Conservation (phyloP, 805 yeast species). For the Candida ponderosae region DNA sequence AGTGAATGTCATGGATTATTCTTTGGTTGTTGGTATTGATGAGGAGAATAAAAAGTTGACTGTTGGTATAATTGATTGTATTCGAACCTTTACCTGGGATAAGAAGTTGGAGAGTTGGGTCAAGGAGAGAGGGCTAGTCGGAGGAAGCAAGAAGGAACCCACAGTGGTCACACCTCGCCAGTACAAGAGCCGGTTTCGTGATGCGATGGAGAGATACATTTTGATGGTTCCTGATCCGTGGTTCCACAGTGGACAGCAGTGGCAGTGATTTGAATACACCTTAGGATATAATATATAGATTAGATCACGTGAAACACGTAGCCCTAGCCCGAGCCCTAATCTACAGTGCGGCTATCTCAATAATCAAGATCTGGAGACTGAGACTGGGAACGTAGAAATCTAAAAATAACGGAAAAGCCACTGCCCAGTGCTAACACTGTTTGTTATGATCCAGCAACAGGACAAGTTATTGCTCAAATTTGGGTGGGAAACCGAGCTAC, state of each 20-base stretch:
- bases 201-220: constrained; percentile 95
- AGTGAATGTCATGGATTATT: constrained; percentile 98
- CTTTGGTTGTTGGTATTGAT: constrained; percentile 90
- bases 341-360: too few species aligned
- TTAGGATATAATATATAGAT: too few species aligned
- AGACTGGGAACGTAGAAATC: too few species aligned
- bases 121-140: constrained; percentile 85
- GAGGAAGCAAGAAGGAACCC: constrained; percentile 85
- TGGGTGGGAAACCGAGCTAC: too few species aligned
- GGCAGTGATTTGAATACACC: too few species aligned
- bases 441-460: too few species aligned
- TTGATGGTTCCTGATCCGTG: constrained; percentile 83
- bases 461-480: too few species aligned
- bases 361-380: too few species aligned
- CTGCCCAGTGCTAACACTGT: too few species aligned
- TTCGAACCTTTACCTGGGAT: constrained; percentile 97
- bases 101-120: constrained; percentile 98
- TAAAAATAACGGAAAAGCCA: too few species aligned
- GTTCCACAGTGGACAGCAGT: constrained; percentile 25
- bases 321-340: too few species aligned
- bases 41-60: constrained; percentile 57
- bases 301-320: too few species aligned
- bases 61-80: constrained; percentile 91
- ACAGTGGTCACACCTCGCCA: constrained; percentile 97
- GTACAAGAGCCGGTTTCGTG: constrained; percentile 87